Evolutionary conservation across 306 rosid species (phyloP), one percentile per base, ranked within the genome.

Genomic region (Senna tora): DNA sequence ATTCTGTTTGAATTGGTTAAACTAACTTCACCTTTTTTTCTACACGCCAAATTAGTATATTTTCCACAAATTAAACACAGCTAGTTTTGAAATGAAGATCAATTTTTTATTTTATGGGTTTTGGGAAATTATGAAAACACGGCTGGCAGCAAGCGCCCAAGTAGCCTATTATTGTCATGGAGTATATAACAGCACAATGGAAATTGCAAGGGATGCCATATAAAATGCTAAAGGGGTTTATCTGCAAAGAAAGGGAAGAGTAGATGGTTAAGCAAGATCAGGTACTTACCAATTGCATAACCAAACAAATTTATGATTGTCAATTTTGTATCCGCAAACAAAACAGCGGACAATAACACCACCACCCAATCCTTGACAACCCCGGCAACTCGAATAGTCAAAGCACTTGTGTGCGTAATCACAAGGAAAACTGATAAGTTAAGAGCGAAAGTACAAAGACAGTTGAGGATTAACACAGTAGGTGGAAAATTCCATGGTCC

Each of bases 291-390:
- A 79, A 94, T 84, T 83, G 89, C 97, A 79, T 94, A 94, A 43
- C 99, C 97, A 39, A 82, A 79, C 79, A 94, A 87, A 86, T 94
- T 94, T 81, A 94, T 91, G 22, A 83, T 7, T 4, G 99, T 91
- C 81, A 94, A 85, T 92, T 91, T 91, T 36, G 96, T 92, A 79
- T 94, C 99, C 42, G 99, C 97, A 77, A 94, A 94, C 69, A 94
- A 76, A 82, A 83, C 79, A 75, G 99, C 99, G 14, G 99, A 94
- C 66, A 94, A 45, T 68, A 94, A 81, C 79, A 94, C 99, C 79
- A 94, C 99, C 70, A 94, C 88, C 99, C 99, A 94, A 78, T 94
- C 99, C 84, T 94, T 94, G 83, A 94, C 95, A 73, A 94, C 99
- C 75, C 99, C 99, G 41, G 97, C 97, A 62, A 94, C 99, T 63